Base-by-base conservation (phyloP, 176 grass and related monocot species). In the Paspalum vaginatum region DNA sequence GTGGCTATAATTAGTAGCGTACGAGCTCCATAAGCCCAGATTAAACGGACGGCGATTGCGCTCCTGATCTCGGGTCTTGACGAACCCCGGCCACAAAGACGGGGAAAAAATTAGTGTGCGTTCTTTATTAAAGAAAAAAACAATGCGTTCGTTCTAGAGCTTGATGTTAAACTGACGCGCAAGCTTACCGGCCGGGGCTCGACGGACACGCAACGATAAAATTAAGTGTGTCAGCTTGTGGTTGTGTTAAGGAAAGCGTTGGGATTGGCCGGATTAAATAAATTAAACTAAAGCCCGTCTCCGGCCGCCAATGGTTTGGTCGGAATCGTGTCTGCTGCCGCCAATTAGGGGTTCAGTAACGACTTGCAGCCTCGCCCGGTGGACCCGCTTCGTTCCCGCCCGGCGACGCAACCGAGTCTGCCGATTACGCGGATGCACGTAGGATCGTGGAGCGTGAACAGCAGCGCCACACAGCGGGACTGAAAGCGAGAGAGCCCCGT, bases 291-390 rank as follows among this genome's bases (percentile, higher is more conserved):
- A 25, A 18, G 22, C 20, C 21, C 10, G 50, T 44, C 6, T 40
- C 17, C 17, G 55, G 5, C 38, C 20, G 18, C 75, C 57, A 72
- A 79, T 65, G 1, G 66, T 79, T 65, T 56, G 67, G 47, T 62
- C 21, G 15, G 56, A 3, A 72, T 46, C 67, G 47, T 72, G 83
- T 85, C 71, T 79, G 75, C 75, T 64, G 83, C 47, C 74, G 55
- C 38, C 17, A 17, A 64, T 79, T 32, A 61, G 45, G 72, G 66
- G 32, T 32, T 4, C 43, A 32, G 65, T 11, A 77, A 74, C 16
- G 57, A 60, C 45, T 70, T 72, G 60, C 26, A 20, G 37, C 15
- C 14, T 52, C 32, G 32, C 32, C 3, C 32, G 32, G n/a, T n/a
- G n/a, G n/a, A n/a, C n/a, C n/a, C n/a, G n/a, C n/a, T 32, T 32